These are phyloP conservation scores for Auriscalpium vulgare DNA, from an alignment of 768 basidiomycete genomes.

Conservation along the genomic window DNA sequence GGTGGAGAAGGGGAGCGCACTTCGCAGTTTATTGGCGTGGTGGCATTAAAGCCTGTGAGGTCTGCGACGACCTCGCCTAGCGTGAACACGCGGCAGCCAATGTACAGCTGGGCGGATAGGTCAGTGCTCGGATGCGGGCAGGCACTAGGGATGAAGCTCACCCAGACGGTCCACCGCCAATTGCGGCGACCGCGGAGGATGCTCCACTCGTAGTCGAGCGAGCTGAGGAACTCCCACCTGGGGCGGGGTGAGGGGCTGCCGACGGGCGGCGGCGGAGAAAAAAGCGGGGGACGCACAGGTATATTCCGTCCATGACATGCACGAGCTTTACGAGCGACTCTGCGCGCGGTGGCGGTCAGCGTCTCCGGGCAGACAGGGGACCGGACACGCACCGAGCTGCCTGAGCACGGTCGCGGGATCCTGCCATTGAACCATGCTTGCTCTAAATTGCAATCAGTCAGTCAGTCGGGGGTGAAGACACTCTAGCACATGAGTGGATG, in stretches of 20 bases:
- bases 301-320: constrained; percentile 11
- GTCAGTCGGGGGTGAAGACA: not conserved
- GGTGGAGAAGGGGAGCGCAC: not conserved
- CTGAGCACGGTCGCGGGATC: not conserved
- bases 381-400: not conserved
- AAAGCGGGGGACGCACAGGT: constrained; percentile 6
- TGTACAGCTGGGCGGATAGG: constrained; percentile 5
- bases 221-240: constrained; percentile 14
- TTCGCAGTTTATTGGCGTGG: constrained; percentile 3
- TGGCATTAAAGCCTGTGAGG: constrained; percentile 9
- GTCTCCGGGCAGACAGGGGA: not conserved
- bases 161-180: constrained; percentile 11
- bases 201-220: constrained; percentile 9
- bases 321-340: constrained; percentile 9
- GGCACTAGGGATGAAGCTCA: not conserved
- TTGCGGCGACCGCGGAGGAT: constrained; percentile 3
- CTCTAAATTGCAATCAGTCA: not conserved
- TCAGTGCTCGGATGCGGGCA: too few relatives aligned
- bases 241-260: not conserved
- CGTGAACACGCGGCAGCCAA: constrained; percentile 2
- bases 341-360: not conserved
- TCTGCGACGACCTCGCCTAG: not conserved
- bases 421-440: constrained; percentile 12
- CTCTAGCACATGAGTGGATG: not conserved
- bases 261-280: not conserved